phyloP scores from a whole-genome alignment of 192 early-diverging fungal genomes.

The Gamsiella multidivaricata region DNA sequence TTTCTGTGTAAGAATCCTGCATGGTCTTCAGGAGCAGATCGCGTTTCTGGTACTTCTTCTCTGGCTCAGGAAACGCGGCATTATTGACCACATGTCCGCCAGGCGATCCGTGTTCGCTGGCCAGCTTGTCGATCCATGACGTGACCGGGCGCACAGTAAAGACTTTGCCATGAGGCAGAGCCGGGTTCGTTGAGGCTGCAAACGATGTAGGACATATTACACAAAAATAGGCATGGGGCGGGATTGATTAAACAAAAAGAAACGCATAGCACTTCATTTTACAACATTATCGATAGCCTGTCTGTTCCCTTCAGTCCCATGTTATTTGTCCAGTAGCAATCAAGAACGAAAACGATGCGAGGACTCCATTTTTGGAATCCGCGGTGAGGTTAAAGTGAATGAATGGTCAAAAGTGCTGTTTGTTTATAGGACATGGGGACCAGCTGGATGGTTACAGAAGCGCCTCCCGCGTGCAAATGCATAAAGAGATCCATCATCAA shows the following conservation, averaged over 20 bases:
- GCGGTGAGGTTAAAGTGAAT: slow-evolving; percentile 4
- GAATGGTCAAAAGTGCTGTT: no score
- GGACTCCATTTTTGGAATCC: slow-evolving; percentile 4
- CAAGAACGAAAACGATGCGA: slow-evolving; percentile 14
- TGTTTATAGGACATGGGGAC: no score
- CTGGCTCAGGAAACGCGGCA: neutral
- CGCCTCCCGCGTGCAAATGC: neutral
- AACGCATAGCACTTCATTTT: neutral
- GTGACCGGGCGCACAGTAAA: slow-evolving; percentile 39
- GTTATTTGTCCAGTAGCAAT: slow-evolving; percentile 8
- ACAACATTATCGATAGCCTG: no score
- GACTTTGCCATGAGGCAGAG: slow-evolving; percentile 12
- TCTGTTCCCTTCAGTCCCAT: no score
- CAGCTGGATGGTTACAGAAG: neutral
- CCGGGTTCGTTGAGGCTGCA: neutral
- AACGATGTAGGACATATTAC: no score
- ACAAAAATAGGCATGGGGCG: no score
- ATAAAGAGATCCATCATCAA: neutral
- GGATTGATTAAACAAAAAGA: neutral
- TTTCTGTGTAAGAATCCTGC: slow-evolving; percentile 80
- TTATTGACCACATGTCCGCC: no score
- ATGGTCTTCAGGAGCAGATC: slow-evolving; percentile 68
- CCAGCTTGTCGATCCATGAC: slow-evolving; percentile 51
- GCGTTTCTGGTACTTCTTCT: slow-evolving; percentile 22
- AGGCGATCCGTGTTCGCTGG: slow-evolving; percentile 37